Base-by-base conservation (phyloP, 371 early-diverging fungal species). In the Apophysomyces trapeziformis region DNA sequence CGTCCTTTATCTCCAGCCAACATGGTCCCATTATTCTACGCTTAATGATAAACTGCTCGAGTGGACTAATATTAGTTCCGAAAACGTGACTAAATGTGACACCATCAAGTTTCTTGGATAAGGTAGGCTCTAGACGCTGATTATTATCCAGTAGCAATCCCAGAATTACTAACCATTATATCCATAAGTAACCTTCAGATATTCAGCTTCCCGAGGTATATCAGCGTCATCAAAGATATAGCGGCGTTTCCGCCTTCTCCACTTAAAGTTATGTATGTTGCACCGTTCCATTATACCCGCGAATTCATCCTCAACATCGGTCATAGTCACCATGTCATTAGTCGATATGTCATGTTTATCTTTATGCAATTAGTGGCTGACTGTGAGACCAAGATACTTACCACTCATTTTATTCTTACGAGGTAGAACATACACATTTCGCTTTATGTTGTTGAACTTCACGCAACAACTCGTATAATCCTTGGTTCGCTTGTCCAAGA, bases 11-110 rank as follows among this genome's bases (percentile, higher is more conserved):
- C 14, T 76, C 68, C 2, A 97, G 76, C 97, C 97, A 97, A 63
- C 90, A 88, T 1, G 97, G 97, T 1, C 97, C 97, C 95, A 93
- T 96, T 37, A 97, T 73, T 66, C 90, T 88, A 36, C 95, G 84
- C 72, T 95, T 94, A 38, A 95, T 79, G 16, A 96, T 68, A 45
- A 97, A 88, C 43, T 89, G 83, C 75, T 97, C 97, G 32, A 95
- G 75, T 4, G 95, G 91, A 18, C 82, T 80, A 14, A 94, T 93
- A 57, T 87, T 85, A 7, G 91, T 78, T 1, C 96, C 97, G 79
- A 97, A 96, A 11, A 90, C 83, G 59, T 89, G 90, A 58, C 86
- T 83, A 69, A 95, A 96, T 0, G 92, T 90, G 54, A 77, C 73
- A 1, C 97, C 95, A 12, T 69, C 73, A 12, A 91, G 60, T 18